These are phyloP conservation scores for Asterophora lycoperdoides DNA, from an alignment of 768 basidiomycete genomes.

Conservation along the genomic window DNA sequence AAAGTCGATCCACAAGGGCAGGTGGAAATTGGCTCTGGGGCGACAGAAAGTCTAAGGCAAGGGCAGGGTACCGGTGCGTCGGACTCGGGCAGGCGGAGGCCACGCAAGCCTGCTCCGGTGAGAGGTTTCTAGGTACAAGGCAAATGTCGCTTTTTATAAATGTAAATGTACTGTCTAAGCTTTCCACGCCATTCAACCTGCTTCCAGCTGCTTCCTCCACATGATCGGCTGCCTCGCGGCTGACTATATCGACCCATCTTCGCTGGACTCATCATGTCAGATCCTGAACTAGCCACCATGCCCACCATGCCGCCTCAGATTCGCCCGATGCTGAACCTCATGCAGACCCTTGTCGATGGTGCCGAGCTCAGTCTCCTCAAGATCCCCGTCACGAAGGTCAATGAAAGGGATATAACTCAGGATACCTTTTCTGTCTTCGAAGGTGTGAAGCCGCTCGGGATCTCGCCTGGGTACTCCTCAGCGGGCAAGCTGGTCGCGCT, in stretches of 20 bases:
- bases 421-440: constrained; percentile 28
- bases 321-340: constrained; percentile 12
- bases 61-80: neutral
- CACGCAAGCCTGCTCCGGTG: constrained; percentile 4
- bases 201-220: no score
- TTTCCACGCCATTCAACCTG: no score
- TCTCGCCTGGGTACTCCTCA: constrained; percentile 46
- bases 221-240: neutral
- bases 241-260: neutral
- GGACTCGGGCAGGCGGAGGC: constrained; percentile 1
- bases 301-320: constrained; percentile 13
- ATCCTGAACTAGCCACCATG: no score
- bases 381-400: constrained; percentile 21
- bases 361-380: constrained; percentile 20
- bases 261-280: no score
- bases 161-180: no score
- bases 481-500: constrained; percentile 41
- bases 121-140: neutral
- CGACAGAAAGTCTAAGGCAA: constrained; percentile 1
- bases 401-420: constrained; percentile 22
- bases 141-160: no score
- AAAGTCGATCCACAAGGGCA: constrained; percentile 3
- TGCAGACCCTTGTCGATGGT: constrained; percentile 32
- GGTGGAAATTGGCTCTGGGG: neutral
- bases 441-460: constrained; percentile 39